Base-by-base conservation (phyloP, 495 filamentous ascomycete species). In the Sordaria brevicollis region DNA sequence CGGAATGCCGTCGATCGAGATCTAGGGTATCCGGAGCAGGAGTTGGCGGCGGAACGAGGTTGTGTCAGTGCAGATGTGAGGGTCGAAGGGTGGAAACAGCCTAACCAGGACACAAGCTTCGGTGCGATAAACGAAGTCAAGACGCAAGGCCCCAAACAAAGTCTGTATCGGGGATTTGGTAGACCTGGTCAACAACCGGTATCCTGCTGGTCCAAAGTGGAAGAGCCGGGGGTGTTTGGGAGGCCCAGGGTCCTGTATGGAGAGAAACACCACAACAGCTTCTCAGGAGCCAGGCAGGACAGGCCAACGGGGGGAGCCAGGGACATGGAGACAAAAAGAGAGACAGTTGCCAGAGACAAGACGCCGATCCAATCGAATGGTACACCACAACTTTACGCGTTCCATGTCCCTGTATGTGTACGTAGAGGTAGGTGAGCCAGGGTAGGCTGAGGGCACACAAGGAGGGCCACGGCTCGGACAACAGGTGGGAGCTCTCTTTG, bases 101-200 rank as follows among this genome's bases (percentile, higher is more conserved):
- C n/a, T 17, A 36, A 38, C 31, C 34, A 35, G 54, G 35, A 38
- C 68, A 35, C 68, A 70, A 21, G 29, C 68, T 70, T 65, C n/a
- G 49, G 33, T 62, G 49, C 33, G 68, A 69, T 69, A 69, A 69
- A 69, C 62, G 49, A 69, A 69, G 49, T 31, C 49, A 62, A 62
- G 49, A 62, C 49, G 49, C 49, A 62, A 62, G 49, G 49, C 25
- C 5, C 49, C 25, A 31, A 31, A 62, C 49, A 62, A 31, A 62
- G 49, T 62, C 49, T 62, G 25, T 62, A 62, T 62, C 25, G 49
- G 25, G 49, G 13, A 62, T 62, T 13, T 13, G 25, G 13, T 31
- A 62, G 49, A 57, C 13, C 25, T 57, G 49, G 25, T 33, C 25
- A 62, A 62, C 49, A 62, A 31, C 49, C 25, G 13, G 49, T 62